Evolutionary conservation across 2,329 filamentous ascomycete species (phyloP).

Genomic region (Phaeosphaeria sp.): DNA sequence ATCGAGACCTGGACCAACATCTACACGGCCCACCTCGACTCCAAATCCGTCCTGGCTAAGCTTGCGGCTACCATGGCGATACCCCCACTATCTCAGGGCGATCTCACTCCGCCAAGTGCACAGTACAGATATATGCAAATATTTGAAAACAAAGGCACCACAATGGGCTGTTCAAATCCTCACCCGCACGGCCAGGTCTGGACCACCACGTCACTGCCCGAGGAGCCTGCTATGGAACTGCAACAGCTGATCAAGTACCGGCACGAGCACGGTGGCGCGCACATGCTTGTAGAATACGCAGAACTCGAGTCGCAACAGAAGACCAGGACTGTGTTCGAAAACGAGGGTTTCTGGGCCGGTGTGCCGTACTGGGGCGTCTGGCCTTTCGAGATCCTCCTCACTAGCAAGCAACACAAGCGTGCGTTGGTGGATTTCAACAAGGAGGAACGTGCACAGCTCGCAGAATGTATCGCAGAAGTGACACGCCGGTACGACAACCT

Average conservation of each 20-base stretch:
- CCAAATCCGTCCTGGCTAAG: constrained; percentile 68
- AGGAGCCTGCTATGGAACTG: constrained; percentile 85
- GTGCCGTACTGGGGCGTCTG: constrained; percentile 98
- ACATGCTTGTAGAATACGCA: constrained; percentile 87
- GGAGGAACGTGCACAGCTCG: constrained; percentile 74
- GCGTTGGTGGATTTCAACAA: constrained; percentile 81
- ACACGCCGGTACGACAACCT: constrained; percentile 94
- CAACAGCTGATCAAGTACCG: constrained; percentile 80
- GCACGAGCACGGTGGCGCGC: constrained; percentile 71
- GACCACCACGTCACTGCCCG: constrained; percentile 89
- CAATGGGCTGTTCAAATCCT: constrained; percentile 98
- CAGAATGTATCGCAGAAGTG: constrained; percentile 85
- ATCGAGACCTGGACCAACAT: constrained; percentile 91
- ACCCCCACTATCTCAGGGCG: constrained; percentile 55
- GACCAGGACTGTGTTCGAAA: constrained; percentile 88
- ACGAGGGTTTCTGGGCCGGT: constrained; percentile 81
- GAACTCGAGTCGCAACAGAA: constrained; percentile 80
- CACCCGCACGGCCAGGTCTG: constrained; percentile 97
- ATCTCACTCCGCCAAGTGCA: constrained; percentile 64
- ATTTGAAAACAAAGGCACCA: constrained; percentile 97
- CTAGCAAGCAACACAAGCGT: constrained; percentile 83
- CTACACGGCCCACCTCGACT: constrained; percentile 81
- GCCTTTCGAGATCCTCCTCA: constrained; percentile 94
- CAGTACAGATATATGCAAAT: constrained; percentile 99
- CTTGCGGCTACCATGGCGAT: constrained; percentile 55